Evolutionary conservation across 2,329 filamentous ascomycete species (phyloP).

Genomic region (Allantophomopsis cytisporea): DNA sequence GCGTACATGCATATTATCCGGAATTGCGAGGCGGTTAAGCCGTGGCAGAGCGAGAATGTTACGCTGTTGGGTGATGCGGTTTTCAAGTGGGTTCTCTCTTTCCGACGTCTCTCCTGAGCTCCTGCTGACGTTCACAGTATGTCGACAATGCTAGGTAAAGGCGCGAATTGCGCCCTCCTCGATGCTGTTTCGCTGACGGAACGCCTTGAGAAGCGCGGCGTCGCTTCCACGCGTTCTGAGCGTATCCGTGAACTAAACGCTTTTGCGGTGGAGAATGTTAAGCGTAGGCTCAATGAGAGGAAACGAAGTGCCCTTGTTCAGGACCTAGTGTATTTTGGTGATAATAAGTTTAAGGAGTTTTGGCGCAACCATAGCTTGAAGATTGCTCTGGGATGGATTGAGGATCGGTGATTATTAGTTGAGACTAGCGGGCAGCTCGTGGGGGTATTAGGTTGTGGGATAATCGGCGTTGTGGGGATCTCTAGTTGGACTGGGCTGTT

Average conservation of each 20-base stretch:
- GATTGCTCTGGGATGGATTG: constrained; percentile 10
- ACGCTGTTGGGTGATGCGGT: constrained; percentile 15
- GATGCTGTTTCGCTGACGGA: constrained; percentile 13
- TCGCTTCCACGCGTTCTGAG: constrained; percentile 2
- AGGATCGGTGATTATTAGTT: not conserved
- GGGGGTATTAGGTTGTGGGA: no score
- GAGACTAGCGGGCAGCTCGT: no score
- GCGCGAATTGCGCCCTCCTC: constrained; percentile 15
- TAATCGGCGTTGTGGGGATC: no score
- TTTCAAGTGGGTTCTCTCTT: constrained; percentile 9
- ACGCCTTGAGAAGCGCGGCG: constrained; percentile 2
- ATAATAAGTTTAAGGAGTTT: constrained; percentile 10
- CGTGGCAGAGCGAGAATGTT: constrained; percentile 10
- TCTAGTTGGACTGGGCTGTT: no score
- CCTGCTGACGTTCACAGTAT: constrained; percentile 8
- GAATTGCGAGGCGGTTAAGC: constrained; percentile 10
- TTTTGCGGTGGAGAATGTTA: constrained; percentile 10
- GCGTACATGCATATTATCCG: constrained; percentile 9
- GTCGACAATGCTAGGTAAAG: constrained; percentile 13
- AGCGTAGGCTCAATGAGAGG: constrained; percentile 10
- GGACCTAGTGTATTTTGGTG: constrained; percentile 12
- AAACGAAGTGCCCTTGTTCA: constrained; percentile 12
- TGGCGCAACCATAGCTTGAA: constrained; percentile 10
- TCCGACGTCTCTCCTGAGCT: no score
- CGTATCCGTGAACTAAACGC: constrained; percentile 3